Evolutionary conservation across 371 early-diverging fungal species (phyloP).

Genomic region (Mucor lusitanicus): DNA sequence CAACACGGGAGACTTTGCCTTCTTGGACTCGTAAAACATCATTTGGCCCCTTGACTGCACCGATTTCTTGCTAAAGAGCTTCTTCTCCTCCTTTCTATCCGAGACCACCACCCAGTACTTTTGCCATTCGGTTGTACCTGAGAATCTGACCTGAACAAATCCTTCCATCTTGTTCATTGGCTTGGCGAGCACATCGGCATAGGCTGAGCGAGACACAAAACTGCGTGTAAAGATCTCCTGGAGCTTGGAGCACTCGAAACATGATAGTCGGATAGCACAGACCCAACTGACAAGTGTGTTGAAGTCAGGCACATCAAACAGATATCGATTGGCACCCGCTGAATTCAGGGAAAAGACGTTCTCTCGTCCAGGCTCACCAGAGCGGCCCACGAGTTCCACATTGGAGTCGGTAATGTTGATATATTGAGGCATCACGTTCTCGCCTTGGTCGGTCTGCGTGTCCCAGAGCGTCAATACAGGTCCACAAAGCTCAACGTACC

Average conservation of each 20-base stretch:
- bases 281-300: constrained; percentile 51
- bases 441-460: constrained; percentile 14
- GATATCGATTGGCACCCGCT: constrained; percentile 52
- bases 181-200: constrained; percentile 15
- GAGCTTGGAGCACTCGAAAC: constrained; percentile 65
- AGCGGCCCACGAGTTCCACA: constrained; percentile 45
- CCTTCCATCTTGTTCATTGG: constrained; percentile 37
- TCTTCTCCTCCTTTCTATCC: constrained; percentile 54
- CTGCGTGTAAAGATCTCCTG: constrained; percentile 68
- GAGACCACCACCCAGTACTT: constrained; percentile 56
- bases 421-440: constrained; percentile 43
- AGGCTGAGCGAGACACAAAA: constrained; percentile 43
- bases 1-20: constrained; percentile 46
- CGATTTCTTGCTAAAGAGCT: constrained; percentile 47
- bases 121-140: constrained; percentile 57
- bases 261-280: constrained; percentile 68
- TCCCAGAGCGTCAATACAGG: constrained; percentile 59
- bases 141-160: constrained; percentile 52
- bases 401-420: constrained; percentile 63
- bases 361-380: constrained; percentile 28
- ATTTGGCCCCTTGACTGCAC: constrained; percentile 42
- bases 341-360: constrained; percentile 60
- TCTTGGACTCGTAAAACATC: constrained; percentile 51
- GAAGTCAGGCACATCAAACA: constrained; percentile 48
- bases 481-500: constrained; percentile 66